phyloP scores from a whole-genome alignment of 768 basidiomycete genomes.

The Tylopilus sp. region DNA sequence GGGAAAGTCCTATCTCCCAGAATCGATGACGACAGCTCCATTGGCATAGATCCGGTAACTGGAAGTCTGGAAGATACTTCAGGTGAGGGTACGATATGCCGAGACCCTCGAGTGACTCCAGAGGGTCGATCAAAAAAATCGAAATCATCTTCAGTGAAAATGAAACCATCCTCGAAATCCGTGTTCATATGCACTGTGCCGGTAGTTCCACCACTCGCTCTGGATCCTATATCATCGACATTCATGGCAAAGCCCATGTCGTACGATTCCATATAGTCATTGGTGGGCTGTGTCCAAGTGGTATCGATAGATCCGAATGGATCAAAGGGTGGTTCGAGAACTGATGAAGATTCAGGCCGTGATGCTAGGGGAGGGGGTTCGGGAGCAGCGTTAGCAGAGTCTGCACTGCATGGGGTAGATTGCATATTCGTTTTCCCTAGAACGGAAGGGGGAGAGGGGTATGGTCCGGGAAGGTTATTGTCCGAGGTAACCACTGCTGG shows the following conservation, averaged over 20 bases:
- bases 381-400: constrained; percentile 25
- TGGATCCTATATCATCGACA: constrained; percentile 34
- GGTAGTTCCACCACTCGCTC: constrained; percentile 23
- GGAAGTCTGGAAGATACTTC: constrained; percentile 27
- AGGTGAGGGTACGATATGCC: constrained; percentile 15
- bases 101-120: constrained; percentile 19
- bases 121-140: constrained; percentile 76
- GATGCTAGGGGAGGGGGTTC: constrained; percentile 6
- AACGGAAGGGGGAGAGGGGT: constrained; percentile 62
- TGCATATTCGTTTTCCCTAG: constrained; percentile 22
- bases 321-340: constrained; percentile 37
- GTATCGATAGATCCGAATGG: constrained; percentile 41
- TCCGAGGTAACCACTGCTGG: constrained; percentile 13
- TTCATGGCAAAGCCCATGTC: constrained; percentile 51
- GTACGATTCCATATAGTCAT: constrained; percentile 38
- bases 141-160: constrained; percentile 79
- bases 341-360: constrained; percentile 16
- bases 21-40: constrained; percentile 33
- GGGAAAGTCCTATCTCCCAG: constrained; percentile 30
- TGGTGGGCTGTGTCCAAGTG: constrained; percentile 36
- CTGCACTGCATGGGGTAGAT: constrained; percentile 2
- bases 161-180: constrained; percentile 59
- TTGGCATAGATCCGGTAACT: constrained; percentile 32
- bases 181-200: constrained; percentile 31
- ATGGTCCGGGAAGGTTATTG: constrained; percentile 31